Percentiles rank a stretch among this genome's conserved stretches.
phyloP scores from a whole-genome alignment of 2,329 filamentous ascomycete species.

The Amylocarpus encephaloides region DNA sequence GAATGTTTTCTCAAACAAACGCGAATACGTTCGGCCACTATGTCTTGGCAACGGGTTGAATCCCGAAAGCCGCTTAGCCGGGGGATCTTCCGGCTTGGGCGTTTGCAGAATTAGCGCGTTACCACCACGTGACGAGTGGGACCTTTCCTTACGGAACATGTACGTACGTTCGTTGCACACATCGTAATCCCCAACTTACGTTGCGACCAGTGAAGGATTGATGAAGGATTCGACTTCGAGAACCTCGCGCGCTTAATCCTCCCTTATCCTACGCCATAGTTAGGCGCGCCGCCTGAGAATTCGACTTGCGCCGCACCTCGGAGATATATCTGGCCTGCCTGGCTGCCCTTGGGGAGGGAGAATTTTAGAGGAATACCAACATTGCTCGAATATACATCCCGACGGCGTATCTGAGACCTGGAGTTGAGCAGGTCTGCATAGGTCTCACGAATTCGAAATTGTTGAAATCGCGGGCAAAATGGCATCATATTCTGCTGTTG shows the following conservation, averaged over 20 bases:
- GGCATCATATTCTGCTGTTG: conserved; percentile 27
- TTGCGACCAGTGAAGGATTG: background rate
- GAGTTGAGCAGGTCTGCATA: no score
- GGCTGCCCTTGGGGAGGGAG: background rate
- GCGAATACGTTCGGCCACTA: no score
- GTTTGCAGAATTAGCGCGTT: background rate
- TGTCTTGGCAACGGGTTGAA: no score
- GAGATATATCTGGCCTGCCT: conserved; percentile 3
- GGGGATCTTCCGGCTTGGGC: background rate
- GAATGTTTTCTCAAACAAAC: background rate
- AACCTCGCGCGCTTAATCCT: no score
- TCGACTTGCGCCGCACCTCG: background rate
- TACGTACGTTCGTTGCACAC: no score
- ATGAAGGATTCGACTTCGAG: background rate
- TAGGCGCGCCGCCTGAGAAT: conserved; percentile 1
- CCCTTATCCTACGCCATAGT: no score
- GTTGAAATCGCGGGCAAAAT: no score
- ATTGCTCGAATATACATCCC: background rate
- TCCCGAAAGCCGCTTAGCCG: no score
- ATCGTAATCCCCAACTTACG: background rate
- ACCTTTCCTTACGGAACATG: no score
- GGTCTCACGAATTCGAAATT: no score
- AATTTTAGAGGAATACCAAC: background rate
- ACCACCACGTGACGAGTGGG: no score
- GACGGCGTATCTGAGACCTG: background rate